Conservation (phyloP, 805 yeast genomes). For the Clavispora asparagi region DNA sequence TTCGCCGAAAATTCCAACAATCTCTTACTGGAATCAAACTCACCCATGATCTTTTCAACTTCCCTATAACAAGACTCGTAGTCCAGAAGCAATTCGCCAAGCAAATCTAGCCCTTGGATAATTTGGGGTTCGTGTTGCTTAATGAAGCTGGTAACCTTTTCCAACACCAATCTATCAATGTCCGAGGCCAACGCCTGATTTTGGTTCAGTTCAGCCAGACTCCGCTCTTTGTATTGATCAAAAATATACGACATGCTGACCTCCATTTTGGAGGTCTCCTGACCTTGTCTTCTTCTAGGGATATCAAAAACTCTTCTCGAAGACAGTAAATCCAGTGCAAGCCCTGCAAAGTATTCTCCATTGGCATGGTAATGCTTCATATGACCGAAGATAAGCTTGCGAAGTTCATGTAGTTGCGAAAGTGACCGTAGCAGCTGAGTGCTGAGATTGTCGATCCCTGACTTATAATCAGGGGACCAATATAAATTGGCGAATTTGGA, state of each 20-base stretch:
- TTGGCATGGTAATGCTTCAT: constrained; percentile 32
- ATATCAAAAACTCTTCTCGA: neutral
- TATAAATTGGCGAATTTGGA: constrained; percentile 28
- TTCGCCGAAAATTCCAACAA: constrained; percentile 24
- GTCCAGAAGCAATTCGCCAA: constrained; percentile 19
- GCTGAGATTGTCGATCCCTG: constrained; percentile 30
- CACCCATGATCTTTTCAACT: constrained; percentile 25
- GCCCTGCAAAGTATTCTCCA: constrained; percentile 22
- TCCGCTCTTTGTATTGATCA: constrained; percentile 9
- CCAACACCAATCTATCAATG: constrained; percentile 31
- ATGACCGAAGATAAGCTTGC: constrained; percentile 31
- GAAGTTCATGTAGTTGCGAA: constrained; percentile 36
- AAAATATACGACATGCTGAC: constrained; percentile 10
- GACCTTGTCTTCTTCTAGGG: neutral
- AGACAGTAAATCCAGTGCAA: neutral
- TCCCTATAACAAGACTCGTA: constrained; percentile 20
- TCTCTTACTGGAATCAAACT: constrained; percentile 26
- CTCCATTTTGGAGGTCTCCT: neutral
- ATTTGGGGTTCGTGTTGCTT: constrained; percentile 34
- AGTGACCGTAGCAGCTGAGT: constrained; percentile 28
- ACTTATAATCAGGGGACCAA: constrained; percentile 38
- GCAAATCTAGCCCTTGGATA: constrained; percentile 16
- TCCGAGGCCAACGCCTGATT: constrained; percentile 24
- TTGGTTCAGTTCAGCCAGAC: constrained; percentile 8
- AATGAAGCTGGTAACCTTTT: constrained; percentile 28